Evolutionary conservation across 768 basidiomycete genomes (phyloP).

Genomic region (Rhizopogon sp.): DNA sequence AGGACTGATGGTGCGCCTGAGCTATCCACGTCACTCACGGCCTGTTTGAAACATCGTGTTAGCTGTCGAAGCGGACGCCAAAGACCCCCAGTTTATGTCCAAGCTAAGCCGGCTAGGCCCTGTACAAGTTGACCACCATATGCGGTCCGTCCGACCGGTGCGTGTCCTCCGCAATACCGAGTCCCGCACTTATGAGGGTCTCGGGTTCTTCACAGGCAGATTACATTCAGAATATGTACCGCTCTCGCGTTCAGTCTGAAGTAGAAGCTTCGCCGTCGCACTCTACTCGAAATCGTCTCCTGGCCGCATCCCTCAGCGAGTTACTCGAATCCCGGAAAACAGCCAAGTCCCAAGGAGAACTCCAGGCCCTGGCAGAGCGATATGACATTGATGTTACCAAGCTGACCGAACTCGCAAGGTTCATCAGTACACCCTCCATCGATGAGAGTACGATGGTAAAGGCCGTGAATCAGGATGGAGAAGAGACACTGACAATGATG

Average conservation of each 20-base stretch:
- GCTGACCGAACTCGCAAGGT: conserved; percentile 46
- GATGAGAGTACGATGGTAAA: conserved; percentile 39
- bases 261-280: conserved; percentile 39
- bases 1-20: conserved; percentile 41
- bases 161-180: no score
- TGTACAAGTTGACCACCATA: conserved; percentile 66
- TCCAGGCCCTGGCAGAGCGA: conserved; percentile 46
- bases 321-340: conserved; percentile 63
- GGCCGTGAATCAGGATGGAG: conserved; percentile 47
- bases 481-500: conserved; percentile 45
- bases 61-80: conserved; percentile 63
- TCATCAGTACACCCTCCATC: conserved; percentile 64
- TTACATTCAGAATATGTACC: conserved; percentile 41
- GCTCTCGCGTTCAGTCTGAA: conserved; percentile 52
- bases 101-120: conserved; percentile 63
- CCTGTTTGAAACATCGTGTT: conserved; percentile 1
- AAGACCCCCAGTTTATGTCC: conserved; percentile 65
- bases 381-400: conserved; percentile 51
- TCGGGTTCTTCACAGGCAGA: conserved; percentile 15
- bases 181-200: background rate
- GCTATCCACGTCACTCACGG: background rate
- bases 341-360: conserved; percentile 32
- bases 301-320: conserved; percentile 45
- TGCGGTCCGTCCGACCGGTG: conserved; percentile 46
- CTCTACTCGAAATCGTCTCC: conserved; percentile 47